phyloP scores from a whole-genome alignment of 441 rosid genomes.

The Cnidoscolus chayamansa region DNA sequence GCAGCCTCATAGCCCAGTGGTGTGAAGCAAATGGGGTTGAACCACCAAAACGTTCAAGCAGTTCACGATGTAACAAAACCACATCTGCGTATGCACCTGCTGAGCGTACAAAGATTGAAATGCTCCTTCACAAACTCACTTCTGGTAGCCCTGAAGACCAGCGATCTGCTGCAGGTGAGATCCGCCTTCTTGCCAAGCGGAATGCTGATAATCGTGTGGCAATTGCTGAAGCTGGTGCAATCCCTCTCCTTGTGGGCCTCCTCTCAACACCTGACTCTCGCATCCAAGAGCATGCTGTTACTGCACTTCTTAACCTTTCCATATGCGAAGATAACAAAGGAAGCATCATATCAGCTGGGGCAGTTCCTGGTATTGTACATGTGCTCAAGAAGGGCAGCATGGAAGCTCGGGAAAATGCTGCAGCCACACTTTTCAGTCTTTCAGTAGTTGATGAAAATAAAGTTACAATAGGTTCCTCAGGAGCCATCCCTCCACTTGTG shows the following conservation, averaged over 20 bases:
- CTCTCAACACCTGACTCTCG: constrained; percentile 75
- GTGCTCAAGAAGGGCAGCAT: constrained; percentile 94
- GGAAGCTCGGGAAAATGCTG: constrained; percentile 98
- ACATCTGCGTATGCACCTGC: constrained; percentile 59
- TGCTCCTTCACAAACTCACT: constrained; percentile 70
- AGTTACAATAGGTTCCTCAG: constrained; percentile 74
- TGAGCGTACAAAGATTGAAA: constrained; percentile 61
- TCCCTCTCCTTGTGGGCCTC: constrained; percentile 78
- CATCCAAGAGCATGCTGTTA: constrained; percentile 90
- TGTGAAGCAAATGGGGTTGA: constrained; percentile 85
- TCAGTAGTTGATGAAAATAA: constrained; percentile 86
- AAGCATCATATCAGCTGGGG: constrained; percentile 69
- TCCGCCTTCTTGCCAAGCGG: constrained; percentile 91
- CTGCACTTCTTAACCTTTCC: constrained; percentile 90
- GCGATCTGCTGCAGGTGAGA: constrained; percentile 77
- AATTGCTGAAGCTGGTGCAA: constrained; percentile 95
- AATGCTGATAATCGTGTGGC: constrained; percentile 91
- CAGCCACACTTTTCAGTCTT: constrained; percentile 93
- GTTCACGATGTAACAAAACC: constrained; percentile 56
- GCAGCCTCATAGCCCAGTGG: constrained; percentile 96
- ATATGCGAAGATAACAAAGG: constrained; percentile 91
- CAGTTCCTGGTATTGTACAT: constrained; percentile 83
- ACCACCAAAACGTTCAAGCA: constrained; percentile 78
- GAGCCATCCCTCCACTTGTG: constrained; percentile 87
- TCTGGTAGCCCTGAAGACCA: constrained; percentile 71